Evolutionary conservation across 495 filamentous ascomycete genomes (phyloP).

Genomic region (Aspergillus panamensis): DNA sequence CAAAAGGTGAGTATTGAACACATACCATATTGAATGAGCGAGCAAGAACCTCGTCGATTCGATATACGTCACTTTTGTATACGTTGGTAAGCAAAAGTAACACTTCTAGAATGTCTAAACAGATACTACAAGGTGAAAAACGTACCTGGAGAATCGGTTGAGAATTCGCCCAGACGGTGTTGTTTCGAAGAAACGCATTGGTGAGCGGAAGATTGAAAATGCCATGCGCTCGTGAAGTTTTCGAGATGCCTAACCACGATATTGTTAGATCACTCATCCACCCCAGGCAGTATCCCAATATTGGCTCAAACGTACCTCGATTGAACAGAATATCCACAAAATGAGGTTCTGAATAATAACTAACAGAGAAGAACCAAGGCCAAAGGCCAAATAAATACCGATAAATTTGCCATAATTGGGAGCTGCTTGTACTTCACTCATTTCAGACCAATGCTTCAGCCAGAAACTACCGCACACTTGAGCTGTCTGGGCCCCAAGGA

Average conservation of each 20-base stretch:
- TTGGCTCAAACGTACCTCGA: slow-evolving; percentile 61
- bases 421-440: slow-evolving; percentile 64
- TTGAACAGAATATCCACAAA: slow-evolving; percentile 98
- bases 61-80: slow-evolving; percentile 76
- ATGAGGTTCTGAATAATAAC: slow-evolving; percentile 92
- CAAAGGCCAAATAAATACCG: slow-evolving; percentile 91
- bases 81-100: background rate
- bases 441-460: slow-evolving; percentile 89
- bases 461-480: slow-evolving; percentile 81
- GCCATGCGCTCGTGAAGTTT: slow-evolving; percentile 99
- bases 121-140: slow-evolving; percentile 6
- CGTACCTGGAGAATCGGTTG: slow-evolving; percentile 89
- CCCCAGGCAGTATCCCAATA: slow-evolving; percentile 1
- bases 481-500: slow-evolving; percentile 76
- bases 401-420: slow-evolving; percentile 82
- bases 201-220: slow-evolving; percentile 93
- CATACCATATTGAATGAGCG: slow-evolving; percentile 81
- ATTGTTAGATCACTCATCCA: slow-evolving; percentile 5
- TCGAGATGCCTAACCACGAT: slow-evolving; percentile 63
- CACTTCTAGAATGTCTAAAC: background rate
- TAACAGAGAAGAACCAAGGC: slow-evolving; percentile 79
- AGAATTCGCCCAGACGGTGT: slow-evolving; percentile 96
- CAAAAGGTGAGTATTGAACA: background rate
- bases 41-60: slow-evolving; percentile 91
- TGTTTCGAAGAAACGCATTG: slow-evolving; percentile 99